Percentiles rank a stretch among this genome's conserved stretches.
phyloP scores from a whole-genome alignment of 2,329 filamentous ascomycete species.

The Neofusicoccum parvum region DNA sequence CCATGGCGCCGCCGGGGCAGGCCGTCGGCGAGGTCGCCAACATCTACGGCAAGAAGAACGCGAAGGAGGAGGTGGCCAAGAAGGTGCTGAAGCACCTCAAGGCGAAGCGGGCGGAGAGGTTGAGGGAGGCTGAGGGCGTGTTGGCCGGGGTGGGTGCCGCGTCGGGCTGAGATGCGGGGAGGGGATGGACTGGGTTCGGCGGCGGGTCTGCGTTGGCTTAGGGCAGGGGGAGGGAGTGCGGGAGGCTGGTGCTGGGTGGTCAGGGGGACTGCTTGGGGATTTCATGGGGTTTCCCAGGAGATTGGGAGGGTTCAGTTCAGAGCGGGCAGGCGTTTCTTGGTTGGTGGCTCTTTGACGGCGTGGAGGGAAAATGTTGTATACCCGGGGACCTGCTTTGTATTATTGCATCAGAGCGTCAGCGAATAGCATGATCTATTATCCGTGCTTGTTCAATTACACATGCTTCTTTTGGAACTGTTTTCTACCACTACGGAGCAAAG shows the following conservation, averaged over 20 bases:
- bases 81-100: slow-evolving; percentile 43
- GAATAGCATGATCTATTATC: no score
- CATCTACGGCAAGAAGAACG: slow-evolving; percentile 52
- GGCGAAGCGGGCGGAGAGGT: slow-evolving; percentile 33
- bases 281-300: no score
- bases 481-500: no score
- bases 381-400: background rate
- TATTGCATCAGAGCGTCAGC: no score
- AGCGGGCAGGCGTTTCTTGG: background rate
- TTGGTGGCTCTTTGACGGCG: background rate
- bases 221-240: no score
- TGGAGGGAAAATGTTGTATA: background rate
- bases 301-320: no score
- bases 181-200: no score
- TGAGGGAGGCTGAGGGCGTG: slow-evolving; percentile 25
- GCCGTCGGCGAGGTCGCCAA: slow-evolving; percentile 46
- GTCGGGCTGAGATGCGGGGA: background rate
- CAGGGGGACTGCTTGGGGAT: no score
- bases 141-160: background rate
- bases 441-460: no score
- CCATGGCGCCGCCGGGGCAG: slow-evolving; percentile 34
- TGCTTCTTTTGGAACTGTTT: no score
- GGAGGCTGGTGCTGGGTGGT: no score
- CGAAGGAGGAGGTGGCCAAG: slow-evolving; percentile 52
- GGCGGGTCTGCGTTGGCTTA: no score